Conservation (phyloP, 78 protist species). For the Chrysochromulina tobinii region DNA sequence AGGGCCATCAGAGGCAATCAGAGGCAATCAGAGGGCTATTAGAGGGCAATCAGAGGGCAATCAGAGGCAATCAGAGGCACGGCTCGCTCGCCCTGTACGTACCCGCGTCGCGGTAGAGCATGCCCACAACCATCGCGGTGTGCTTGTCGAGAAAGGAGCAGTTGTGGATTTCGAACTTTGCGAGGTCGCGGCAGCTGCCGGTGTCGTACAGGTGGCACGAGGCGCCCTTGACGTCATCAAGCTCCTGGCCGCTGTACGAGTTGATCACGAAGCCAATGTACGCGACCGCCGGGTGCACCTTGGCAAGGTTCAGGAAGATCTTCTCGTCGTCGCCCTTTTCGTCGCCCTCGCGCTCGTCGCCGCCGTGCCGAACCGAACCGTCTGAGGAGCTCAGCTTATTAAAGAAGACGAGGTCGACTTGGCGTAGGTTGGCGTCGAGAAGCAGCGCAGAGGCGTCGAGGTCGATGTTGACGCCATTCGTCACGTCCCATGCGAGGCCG, state of each 20-base stretch:
- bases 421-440: background rate
- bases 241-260: background rate
- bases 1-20: no score
- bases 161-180: background rate
- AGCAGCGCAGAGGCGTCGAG: background rate
- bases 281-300: background rate
- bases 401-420: background rate
- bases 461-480: background rate
- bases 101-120: background rate
- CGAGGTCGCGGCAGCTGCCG: background rate
- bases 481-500: background rate
- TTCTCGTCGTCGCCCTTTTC: slow-evolving; percentile 8
- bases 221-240: background rate
- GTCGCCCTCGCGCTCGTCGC: slow-evolving; percentile 10
- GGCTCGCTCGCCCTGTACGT: no score
- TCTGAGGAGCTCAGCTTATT: no score
- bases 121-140: background rate
- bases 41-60: no score
- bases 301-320: background rate
- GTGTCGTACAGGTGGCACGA: background rate
- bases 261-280: slow-evolving; percentile 9
- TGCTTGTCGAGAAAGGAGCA: background rate
- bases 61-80: no score
- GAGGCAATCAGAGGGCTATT: no score
- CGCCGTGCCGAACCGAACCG: background rate